These are phyloP conservation scores for Sclerotinia borealis DNA, from an alignment of 2,329 filamentous ascomycete genomes.

Conservation along the genomic window DNA sequence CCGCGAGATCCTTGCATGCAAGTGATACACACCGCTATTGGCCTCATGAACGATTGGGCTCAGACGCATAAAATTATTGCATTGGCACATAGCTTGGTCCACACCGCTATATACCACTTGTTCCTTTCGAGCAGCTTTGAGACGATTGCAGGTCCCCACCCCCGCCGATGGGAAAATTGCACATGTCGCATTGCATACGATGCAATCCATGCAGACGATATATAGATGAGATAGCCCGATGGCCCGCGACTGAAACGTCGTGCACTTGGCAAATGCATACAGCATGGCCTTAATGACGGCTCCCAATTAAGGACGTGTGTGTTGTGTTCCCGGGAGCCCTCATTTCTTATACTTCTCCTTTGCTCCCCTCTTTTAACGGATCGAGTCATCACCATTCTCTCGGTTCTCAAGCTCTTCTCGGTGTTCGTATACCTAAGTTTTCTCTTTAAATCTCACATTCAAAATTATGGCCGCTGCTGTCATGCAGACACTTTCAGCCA, in stretches of 20 bases:
- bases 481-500: slow-evolving; percentile 25
- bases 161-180: not conserved
- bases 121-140: not conserved
- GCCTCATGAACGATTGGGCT: not conserved
- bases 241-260: not conserved
- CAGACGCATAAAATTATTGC: slow-evolving; percentile 1
- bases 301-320: not conserved
- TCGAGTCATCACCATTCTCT: not conserved
- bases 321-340: not conserved
- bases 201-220: not conserved
- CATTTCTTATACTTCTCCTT: not conserved
- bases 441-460: not conserved
- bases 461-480: slow-evolving; percentile 29
- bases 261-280: not conserved
- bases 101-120: slow-evolving; percentile 8
- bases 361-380: not conserved
- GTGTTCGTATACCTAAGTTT: not conserved
- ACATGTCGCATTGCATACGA: not conserved
- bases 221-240: not conserved
- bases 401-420: not conserved
- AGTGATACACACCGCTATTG: slow-evolving; percentile 5
- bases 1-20: not conserved
- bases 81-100: slow-evolving; percentile 1
- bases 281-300: not conserved
- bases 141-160: not conserved